These are phyloP conservation scores for Lepidium sativum DNA, from an alignment of 345 rosid genomes.

Conservation along the genomic window DNA sequence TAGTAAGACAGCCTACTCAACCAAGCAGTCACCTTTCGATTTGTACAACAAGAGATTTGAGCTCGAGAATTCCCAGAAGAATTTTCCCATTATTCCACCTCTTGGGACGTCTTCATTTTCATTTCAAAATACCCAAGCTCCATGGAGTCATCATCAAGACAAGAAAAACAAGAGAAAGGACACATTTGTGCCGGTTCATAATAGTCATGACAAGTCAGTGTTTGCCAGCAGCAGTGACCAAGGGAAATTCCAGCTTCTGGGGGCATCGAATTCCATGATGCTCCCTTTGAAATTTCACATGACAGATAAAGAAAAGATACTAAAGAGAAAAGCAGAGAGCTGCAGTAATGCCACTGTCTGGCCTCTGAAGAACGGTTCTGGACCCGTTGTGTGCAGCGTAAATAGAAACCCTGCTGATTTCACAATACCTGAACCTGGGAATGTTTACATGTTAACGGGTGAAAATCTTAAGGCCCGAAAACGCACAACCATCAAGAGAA, in stretches of 20 bases:
- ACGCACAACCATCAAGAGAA: slow-evolving; percentile 11
- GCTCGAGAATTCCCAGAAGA: slow-evolving; percentile 27
- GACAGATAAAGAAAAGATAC: slow-evolving; percentile 30
- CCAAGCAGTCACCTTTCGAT: slow-evolving; percentile 32
- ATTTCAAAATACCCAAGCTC: slow-evolving; percentile 34
- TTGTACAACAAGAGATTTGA: slow-evolving; percentile 31
- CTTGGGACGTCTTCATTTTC: slow-evolving; percentile 49
- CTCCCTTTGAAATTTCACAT: slow-evolving; percentile 36
- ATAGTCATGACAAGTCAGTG: slow-evolving; percentile 25
- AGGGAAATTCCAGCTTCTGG: slow-evolving; percentile 37
- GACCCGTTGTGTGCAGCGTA: slow-evolving; percentile 39
- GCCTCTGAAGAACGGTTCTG: slow-evolving; percentile 31
- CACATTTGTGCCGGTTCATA: slow-evolving; percentile 25
- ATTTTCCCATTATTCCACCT: slow-evolving; percentile 29
- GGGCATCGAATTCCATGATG: slow-evolving; percentile 32
- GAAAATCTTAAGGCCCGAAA: slow-evolving; percentile 38
- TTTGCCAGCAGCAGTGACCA: slow-evolving; percentile 27
- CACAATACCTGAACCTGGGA: slow-evolving; percentile 53
- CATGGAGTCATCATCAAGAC: slow-evolving; percentile 35
- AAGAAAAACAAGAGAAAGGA: slow-evolving; percentile 38
- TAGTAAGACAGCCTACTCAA: slow-evolving; percentile 26
- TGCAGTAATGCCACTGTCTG: slow-evolving; percentile 11
- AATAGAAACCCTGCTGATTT: slow-evolving; percentile 97
- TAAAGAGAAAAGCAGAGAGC: slow-evolving; percentile 26
- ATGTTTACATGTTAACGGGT: slow-evolving; percentile 55